Percentiles rank a stretch among this genome's conserved stretches.
These are phyloP conservation scores for Solanum tarapatanum DNA, from an alignment of 257 asterid species.

Conservation along the genomic window DNA sequence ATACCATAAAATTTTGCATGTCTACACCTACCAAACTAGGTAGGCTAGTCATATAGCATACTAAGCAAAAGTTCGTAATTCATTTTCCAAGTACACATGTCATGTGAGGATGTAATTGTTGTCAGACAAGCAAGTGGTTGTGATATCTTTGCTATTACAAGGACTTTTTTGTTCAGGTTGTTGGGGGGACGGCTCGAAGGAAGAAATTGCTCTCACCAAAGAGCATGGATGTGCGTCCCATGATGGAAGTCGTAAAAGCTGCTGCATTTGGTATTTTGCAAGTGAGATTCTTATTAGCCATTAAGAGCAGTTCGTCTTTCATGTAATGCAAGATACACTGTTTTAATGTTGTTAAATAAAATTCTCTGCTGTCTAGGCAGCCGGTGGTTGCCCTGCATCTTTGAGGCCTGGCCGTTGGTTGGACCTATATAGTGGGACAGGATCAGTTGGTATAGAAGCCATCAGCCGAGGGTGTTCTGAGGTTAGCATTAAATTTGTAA, in stretches of 20 bases:
- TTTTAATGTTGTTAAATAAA: conserved; percentile 1
- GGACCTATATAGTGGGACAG: conserved; percentile 97
- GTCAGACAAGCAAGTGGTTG: background rate
- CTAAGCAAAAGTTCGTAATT: background rate
- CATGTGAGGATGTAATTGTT: background rate
- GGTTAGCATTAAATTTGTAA: conserved; percentile 22
- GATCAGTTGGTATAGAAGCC: conserved; percentile 98
- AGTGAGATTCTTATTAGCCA: conserved; percentile 20
- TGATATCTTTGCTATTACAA: background rate
- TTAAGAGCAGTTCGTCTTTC: background rate
- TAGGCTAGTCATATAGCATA: background rate
- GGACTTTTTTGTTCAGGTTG: conserved; percentile 39
- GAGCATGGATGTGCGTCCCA: conserved; percentile 94
- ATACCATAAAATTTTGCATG: background rate
- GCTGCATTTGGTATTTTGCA: conserved; percentile 90
- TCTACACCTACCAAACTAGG: background rate
- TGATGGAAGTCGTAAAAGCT: conserved; percentile 99
- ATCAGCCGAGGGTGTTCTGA: conserved; percentile 96
- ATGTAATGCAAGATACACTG: background rate
- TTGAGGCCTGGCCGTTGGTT: conserved; percentile 94
- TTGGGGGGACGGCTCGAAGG: conserved; percentile 87
- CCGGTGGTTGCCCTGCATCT: conserved; percentile 82
- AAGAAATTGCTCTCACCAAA: conserved; percentile 91
- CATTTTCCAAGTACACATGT: background rate
- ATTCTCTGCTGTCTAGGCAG: conserved; percentile 40